Evolutionary conservation across 306 rosid genomes (phyloP), one percentile per base, ranked within the genome.

Genomic region (Amphicarpaea edgeworthii): DNA sequence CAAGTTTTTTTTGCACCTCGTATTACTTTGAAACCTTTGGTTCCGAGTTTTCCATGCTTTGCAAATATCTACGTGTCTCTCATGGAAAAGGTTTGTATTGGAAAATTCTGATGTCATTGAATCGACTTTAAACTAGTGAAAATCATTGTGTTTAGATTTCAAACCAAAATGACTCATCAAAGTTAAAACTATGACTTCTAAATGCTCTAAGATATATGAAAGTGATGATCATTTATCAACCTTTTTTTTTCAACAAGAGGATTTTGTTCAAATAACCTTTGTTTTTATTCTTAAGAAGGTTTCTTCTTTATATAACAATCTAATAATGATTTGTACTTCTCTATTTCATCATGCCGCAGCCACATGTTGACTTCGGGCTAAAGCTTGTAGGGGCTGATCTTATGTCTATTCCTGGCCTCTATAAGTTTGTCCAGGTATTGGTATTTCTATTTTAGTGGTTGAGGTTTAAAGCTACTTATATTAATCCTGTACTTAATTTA

Each of bases 21-120:
- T 28, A 75, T 94, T 50, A 94, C 98, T 81, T 65, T 94, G 79
- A 91, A 91, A 85, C 97, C 98, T 40, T 75, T 94, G 83, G 97
- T 94, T 84, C 97, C 98, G 63, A 86, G 89, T 83, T 94, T 94
- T 81, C 98, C 98, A 59, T 94, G 97, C 75, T 94, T 94, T 76
- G 96, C 93, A 32, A 89, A 88, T 50, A 94, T 94, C 59, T 81
- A 60, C 8, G 93, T 90, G 32, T 88, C 98, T 75, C 91, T 94
- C 57, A 94, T 94, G 98, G 97, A 94, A 64, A 94, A 87, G 98
- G 98, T 93, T 58, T 75, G 90, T 83, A 49, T 66, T 23, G n/a
- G n/a, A n/a, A n/a, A n/a, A n/a, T n/a, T n/a, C n/a, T n/a, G n/a
- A n/a, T n/a, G n/a, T n/a, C n/a, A n/a, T n/a, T n/a, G n/a, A n/a